These are phyloP conservation scores for Diddensiella transvaalensis DNA, from an alignment of 805 yeast species.

Conservation along the genomic window DNA sequence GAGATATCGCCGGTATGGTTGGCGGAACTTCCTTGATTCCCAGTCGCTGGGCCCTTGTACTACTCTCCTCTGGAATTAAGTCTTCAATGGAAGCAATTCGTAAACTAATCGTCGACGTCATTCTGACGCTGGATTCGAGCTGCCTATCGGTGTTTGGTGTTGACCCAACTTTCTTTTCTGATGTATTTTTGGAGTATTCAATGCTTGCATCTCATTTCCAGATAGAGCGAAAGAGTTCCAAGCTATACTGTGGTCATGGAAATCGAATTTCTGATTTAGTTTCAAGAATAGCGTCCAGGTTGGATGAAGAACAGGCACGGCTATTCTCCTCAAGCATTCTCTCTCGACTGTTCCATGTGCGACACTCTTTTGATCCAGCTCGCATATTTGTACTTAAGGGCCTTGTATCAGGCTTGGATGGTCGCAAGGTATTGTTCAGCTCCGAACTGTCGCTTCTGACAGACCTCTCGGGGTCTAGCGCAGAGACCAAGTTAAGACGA, in stretches of 20 bases:
- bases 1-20: constrained; percentile 56
- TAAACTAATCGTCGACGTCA: constrained; percentile 53
- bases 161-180: constrained; percentile 38
- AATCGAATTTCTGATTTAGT: constrained; percentile 47
- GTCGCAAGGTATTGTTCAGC: constrained; percentile 23
- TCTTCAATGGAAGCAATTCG: constrained; percentile 78
- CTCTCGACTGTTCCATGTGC: constrained; percentile 44
- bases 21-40: constrained; percentile 50
- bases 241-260: constrained; percentile 54
- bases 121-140: constrained; percentile 48
- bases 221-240: constrained; percentile 24
- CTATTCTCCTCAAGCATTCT: constrained; percentile 36
- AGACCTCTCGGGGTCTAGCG: constrained; percentile 5
- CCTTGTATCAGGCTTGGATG: constrained; percentile 48
- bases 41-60: constrained; percentile 66
- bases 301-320: constrained; percentile 29
- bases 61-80: constrained; percentile 71
- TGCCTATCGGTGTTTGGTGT: constrained; percentile 47
- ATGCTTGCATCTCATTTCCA: constrained; percentile 60
- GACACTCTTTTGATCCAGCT: constrained; percentile 64
- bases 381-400: constrained; percentile 61
- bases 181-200: constrained; percentile 52
- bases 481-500: constrained; percentile 22
- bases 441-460: constrained; percentile 26
- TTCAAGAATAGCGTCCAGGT: constrained; percentile 34